Conservation (phyloP, 139 green algal genomes). For the Pleodorina starrii region DNA sequence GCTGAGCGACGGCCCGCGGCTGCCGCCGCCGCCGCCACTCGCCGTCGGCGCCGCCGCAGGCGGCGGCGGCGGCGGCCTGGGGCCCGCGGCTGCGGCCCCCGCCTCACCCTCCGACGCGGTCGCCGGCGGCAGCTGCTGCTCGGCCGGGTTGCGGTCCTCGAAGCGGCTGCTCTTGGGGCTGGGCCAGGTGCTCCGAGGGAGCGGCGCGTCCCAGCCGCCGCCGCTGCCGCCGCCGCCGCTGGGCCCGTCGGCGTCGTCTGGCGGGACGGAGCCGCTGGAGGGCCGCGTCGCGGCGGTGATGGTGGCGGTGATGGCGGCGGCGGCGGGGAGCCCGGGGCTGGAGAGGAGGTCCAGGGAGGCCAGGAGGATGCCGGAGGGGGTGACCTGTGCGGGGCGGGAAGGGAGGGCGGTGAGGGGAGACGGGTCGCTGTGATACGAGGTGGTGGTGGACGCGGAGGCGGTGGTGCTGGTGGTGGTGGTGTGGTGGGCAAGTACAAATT, state of each 20-base stretch:
- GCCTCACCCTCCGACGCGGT: not conserved
- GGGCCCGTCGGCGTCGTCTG: not conserved
- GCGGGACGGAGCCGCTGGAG: not conserved
- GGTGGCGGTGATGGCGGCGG: not conserved
- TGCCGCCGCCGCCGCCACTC: not conserved
- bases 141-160: not conserved
- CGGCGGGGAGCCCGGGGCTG: not conserved
- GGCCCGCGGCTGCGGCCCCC: not conserved
- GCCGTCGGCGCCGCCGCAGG: not conserved
- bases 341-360: not conserved
- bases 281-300: not conserved
- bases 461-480: too few species aligned
- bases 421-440: too few species aligned
- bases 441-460: too few species aligned
- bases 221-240: not conserved
- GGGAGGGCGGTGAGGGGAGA: too few species aligned
- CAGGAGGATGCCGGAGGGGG: conserved; percentile 33
- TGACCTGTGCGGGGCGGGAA: not conserved
- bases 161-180: conserved; percentile 45
- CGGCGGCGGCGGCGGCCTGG: not conserved
- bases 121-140: not conserved
- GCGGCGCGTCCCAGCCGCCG: not conserved
- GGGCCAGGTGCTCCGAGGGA: conserved; percentile 38
- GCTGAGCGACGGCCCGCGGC: not conserved
- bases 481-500: too few species aligned